phyloP scores from a whole-genome alignment of 2,329 filamentous ascomycete genomes.

The Aspergillus aculeatus region DNA sequence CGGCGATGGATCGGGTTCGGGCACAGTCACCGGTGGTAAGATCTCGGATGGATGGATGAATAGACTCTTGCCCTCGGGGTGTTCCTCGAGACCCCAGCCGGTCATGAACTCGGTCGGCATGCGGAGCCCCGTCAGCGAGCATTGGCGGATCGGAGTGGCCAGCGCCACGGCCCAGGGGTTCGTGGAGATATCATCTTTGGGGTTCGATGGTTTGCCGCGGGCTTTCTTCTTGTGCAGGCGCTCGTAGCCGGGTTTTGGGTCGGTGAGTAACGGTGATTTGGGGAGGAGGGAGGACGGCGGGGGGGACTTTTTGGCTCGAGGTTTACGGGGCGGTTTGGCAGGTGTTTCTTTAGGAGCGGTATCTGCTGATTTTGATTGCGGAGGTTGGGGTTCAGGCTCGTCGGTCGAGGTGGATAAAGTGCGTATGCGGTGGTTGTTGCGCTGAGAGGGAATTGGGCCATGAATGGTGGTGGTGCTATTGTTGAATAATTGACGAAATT shows the following conservation, averaged over 20 bases:
- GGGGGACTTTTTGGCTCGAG: neutral
- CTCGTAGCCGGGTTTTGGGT: slow-evolving; percentile 17
- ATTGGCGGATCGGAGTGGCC: slow-evolving; percentile 38
- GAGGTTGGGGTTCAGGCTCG: slow-evolving; percentile 11
- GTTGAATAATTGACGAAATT: slow-evolving; percentile 26
- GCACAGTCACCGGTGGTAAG: slow-evolving; percentile 17
- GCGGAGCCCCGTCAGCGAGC: slow-evolving; percentile 32
- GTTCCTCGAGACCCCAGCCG: slow-evolving; percentile 37
- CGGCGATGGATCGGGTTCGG: slow-evolving; percentile 30
- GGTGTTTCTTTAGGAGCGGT: too few species aligned
- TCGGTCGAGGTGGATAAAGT: neutral
- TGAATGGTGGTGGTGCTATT: neutral
- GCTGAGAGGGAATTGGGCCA: slow-evolving; percentile 1
- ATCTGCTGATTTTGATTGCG: neutral
- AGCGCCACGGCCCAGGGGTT: slow-evolving; percentile 45
- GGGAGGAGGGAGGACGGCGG: slow-evolving; percentile 36
- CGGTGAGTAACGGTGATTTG: slow-evolving; percentile 36
- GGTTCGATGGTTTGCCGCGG: slow-evolving; percentile 25
- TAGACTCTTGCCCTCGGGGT: slow-evolving; percentile 20
- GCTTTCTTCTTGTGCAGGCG: slow-evolving; percentile 29
- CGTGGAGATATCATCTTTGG: slow-evolving; percentile 26
- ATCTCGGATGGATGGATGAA: slow-evolving; percentile 26
- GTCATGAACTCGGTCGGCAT: slow-evolving; percentile 35
- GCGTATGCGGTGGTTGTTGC: neutral
- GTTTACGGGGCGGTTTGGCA: neutral